Base-by-base conservation (phyloP, 371 early-diverging fungal species). In the Chytridium lagenaria region DNA sequence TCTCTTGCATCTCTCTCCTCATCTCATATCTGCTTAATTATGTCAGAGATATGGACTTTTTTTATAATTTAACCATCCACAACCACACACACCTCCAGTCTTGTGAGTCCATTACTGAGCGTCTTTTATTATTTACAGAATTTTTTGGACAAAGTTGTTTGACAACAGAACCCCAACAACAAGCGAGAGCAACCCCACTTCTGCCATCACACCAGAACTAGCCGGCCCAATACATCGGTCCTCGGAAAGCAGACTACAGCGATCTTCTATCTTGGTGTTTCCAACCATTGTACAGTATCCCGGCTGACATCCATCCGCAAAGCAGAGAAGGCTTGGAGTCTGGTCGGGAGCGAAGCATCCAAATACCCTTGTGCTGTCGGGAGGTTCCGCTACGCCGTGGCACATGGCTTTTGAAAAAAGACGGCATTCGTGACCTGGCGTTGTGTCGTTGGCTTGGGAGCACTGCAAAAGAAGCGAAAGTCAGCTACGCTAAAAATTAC, bases 1-100 rank as follows among this genome's bases (percentile, higher is more conserved):
- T 90, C 74, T 92, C 91, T 80, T 94, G 94, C 79, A 92, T 91
- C 51, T 92, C 92, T 44, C 92, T 85, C 66, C 94, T 86, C 89
- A 92, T 92, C 73, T 92, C 92, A 74, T 93, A 92, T 39, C 91
- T 91, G 19, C 44, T 44, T n/a, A 37, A 3, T n/a, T 1, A 39
- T n/a, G 19, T 2, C 19, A 1, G 38, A 26, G 2, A 37, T 22
- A 22, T 30, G 19, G 22, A 33, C 59, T 26, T 30, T 1, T 19
- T 30, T 26, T 23, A 30, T 30, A 22, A 3, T 2, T 19, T 1
- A 34, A 30, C 19, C 1, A 28, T 30, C 10, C 30, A 30, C 59
- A 23, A n/a, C 33, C 23, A n/a, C 44, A 44, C 19, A 19, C 19
- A 44, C 44, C 30, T 57, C 57, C 57, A 57, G 57, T 57, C 57